Evolutionary conservation across 2,329 filamentous ascomycete species (phyloP), one percentile per base, ranked within the genome.

Genomic region (Trichoderma citrinoviride): DNA sequence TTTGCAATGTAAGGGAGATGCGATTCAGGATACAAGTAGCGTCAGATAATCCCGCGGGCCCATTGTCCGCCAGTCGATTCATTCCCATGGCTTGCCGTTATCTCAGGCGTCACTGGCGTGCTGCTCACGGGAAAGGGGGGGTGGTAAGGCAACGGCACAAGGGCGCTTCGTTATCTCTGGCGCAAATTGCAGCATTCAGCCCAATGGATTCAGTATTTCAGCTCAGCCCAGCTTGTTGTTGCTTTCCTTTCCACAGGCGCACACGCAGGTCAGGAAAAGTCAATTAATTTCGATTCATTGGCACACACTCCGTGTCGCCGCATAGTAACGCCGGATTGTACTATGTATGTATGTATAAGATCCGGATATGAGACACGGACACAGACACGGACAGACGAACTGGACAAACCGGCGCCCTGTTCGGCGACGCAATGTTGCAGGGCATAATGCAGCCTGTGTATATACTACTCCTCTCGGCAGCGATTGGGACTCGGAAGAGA

Each of bases 141-240:
- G 33, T 47, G 58, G 40, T 25, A 17, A 40, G 44, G 40, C 52
- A 25, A 44, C 33, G 25, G 58, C 33, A 53, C 47, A 54, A 54
- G 40, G 58, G 58, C 58, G 47, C 47, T 62, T 62, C 58, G 58
- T 62, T 62, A 62, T 62, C 58, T 62, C 6, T 61, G 58, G 47
- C 58, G 58, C 58, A 53, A 44, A 61, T 61, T 43, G 40, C 47
- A 61, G 56, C 29, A 60, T 43, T 43, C 46, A 61, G 37, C 47
- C 47, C 46, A 61, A 52, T 25, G 50, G 57, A 29, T 61, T 41
- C 40, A 43, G 21, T 23, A 37, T 37, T 43, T 43, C 46, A 61
- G 37, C 47, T 37, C 46, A 61, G 43, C n/a, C 52, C 46, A 41
- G 50, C 27, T 40, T 29, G 19, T 25, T 41, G 12, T 52, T 40